A percentile compares a stretch with the other conserved stretches of the same genome.
phyloP scores from a whole-genome alignment of 2,329 filamentous ascomycete species.

The Aspergillus thermomutatus region DNA sequence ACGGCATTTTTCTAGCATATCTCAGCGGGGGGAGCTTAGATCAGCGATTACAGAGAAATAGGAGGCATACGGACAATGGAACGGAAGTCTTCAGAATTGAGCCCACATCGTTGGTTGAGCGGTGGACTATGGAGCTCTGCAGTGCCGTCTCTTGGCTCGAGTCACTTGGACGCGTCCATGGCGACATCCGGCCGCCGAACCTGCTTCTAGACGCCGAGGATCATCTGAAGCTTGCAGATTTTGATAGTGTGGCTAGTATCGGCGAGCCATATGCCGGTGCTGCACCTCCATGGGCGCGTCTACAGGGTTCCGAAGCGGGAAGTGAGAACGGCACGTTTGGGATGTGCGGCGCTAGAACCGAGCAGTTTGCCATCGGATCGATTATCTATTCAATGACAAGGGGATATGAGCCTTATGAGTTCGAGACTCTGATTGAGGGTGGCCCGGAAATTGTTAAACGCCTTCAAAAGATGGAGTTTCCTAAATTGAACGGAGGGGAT shows the following conservation, averaged over 20 bases:
- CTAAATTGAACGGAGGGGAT: background rate
- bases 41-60: slow-evolving; percentile 1
- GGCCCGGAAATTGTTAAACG: background rate
- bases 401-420: slow-evolving; percentile 3
- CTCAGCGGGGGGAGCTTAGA: slow-evolving; percentile 3
- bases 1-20: slow-evolving; percentile 6
- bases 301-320: slow-evolving; percentile 5
- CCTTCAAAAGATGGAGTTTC: slow-evolving; percentile 4
- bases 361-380: slow-evolving; percentile 12
- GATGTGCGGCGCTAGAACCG: slow-evolving; percentile 5
- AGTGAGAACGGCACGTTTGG: slow-evolving; percentile 6
- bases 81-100: background rate
- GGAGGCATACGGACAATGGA: background rate
- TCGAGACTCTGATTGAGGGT: slow-evolving; percentile 2
- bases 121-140: slow-evolving; percentile 15
- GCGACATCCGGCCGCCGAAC: slow-evolving; percentile 17
- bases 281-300: slow-evolving; percentile 6
- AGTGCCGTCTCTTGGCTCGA: slow-evolving; percentile 16
- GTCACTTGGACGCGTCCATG: slow-evolving; percentile 13
- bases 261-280: background rate
- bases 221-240: slow-evolving; percentile 17
- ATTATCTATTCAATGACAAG: slow-evolving; percentile 6
- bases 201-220: slow-evolving; percentile 14
- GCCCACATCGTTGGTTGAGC: slow-evolving; percentile 7
- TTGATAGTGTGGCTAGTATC: slow-evolving; percentile 11